Evolutionary conservation across 139 green algal species (phyloP).

Genomic region (Picochlorum sp.): DNA sequence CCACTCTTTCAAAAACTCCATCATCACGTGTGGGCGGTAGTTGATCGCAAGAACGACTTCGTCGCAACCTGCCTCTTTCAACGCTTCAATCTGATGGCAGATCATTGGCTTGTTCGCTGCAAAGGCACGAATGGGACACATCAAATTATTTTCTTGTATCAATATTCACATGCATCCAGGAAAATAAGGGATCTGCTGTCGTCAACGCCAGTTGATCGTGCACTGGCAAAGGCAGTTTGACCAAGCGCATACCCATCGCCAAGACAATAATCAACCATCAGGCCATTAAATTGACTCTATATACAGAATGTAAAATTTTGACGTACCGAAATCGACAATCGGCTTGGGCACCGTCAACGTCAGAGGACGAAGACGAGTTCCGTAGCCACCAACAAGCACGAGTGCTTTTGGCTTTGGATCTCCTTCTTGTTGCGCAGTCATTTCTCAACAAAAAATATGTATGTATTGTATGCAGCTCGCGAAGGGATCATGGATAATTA

Average conservation of each 20-base stretch:
- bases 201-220: too few species aligned
- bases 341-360: conserved; percentile 86
- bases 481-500: too few species aligned
- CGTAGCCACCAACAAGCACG: conserved; percentile 85
- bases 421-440: background rate
- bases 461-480: background rate
- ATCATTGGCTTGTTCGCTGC: conserved; percentile 97
- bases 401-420: conserved; percentile 57
- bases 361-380: conserved; percentile 71
- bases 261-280: too few species aligned
- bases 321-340: conserved; percentile 83
- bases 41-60: conserved; percentile 97
- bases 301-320: background rate
- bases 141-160: background rate
- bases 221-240: too few species aligned
- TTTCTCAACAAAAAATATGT: background rate
- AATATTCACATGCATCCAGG: background rate
- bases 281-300: too few species aligned
- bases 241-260: too few species aligned
- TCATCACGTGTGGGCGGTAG: conserved; percentile 92
- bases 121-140: background rate
- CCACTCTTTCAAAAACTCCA: conserved; percentile 90
- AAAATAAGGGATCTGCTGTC: too few species aligned
- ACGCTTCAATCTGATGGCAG: conserved; percentile 90
- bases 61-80: conserved; percentile 79